Percentiles rank a stretch among this genome's conserved stretches.
Evolutionary conservation across 2,329 filamentous ascomycete genomes (phyloP).

Genomic region (Grosmannia clavigera): DNA sequence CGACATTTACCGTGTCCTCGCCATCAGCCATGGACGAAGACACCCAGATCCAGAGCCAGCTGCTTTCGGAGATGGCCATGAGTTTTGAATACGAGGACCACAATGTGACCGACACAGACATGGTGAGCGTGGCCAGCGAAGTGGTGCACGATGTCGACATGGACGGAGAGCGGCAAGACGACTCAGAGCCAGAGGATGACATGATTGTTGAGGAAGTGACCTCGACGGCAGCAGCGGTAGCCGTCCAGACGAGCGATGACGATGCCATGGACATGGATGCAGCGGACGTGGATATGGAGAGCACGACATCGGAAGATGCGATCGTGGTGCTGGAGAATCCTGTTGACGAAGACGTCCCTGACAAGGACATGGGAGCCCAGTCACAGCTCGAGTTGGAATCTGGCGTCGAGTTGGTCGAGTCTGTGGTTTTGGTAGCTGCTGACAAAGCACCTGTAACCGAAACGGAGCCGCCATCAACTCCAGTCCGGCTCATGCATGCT

Average conservation of each 20-base stretch:
- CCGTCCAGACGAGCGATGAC: background rate
- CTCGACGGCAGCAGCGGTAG: background rate
- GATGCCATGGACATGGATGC: slow-evolving; percentile 10
- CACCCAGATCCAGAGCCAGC: slow-evolving; percentile 12
- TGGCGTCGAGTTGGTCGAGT: background rate
- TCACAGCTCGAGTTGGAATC: background rate
- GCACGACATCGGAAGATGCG: slow-evolving; percentile 2
- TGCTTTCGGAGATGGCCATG: slow-evolving; percentile 11
- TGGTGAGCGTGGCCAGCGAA: slow-evolving; percentile 2
- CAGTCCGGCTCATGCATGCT: background rate
- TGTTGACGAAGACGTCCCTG: background rate
- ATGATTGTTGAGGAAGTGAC: background rate
- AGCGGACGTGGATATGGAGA: slow-evolving; percentile 10
- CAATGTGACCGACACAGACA: slow-evolving; percentile 1
- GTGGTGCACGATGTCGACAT: background rate
- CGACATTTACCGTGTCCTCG: background rate
- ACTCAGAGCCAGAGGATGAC: background rate
- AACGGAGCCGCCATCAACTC: background rate
- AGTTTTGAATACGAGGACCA: slow-evolving; percentile 4
- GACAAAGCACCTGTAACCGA: background rate
- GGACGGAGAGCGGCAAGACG: background rate
- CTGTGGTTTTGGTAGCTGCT: background rate
- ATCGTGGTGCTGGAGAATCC: background rate
- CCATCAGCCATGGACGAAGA: slow-evolving; percentile 3
- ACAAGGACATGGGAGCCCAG: background rate